Percentiles rank a stretch among this genome's conserved stretches.
These are phyloP conservation scores for Globisporangium cystogenes DNA, from an alignment of 352 stramenopile species.

Conservation along the genomic window DNA sequence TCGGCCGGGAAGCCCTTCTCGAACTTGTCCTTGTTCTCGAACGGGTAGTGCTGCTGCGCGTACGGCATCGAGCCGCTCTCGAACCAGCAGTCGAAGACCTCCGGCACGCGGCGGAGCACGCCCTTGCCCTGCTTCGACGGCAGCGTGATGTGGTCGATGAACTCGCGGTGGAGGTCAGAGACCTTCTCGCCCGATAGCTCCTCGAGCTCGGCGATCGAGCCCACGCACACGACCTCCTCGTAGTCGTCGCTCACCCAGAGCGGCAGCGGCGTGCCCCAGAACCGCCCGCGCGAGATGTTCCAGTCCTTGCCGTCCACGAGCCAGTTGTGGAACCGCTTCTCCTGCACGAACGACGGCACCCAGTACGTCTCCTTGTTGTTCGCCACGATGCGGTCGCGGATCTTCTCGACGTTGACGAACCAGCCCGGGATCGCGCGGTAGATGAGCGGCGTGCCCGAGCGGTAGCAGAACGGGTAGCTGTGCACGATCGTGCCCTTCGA, in stretches of 20 bases:
- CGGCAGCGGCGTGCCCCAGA: conserved; percentile 99
- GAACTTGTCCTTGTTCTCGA: conserved; percentile 98
- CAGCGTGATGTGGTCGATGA: conserved; percentile 98
- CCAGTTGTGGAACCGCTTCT: conserved; percentile 99
- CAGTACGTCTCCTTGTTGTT: conserved; percentile 87
- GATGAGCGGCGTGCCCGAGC: conserved; percentile 99
- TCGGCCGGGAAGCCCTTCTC: conserved; percentile 97
- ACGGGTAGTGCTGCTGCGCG: conserved; percentile 99
- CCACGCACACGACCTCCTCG: conserved; percentile 96
- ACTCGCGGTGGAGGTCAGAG: conserved; percentile 97
- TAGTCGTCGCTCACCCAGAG: conserved; percentile 98
- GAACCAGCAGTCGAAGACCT: conserved; percentile 99
- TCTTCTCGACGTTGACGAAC: conserved; percentile 99
- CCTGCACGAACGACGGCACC: conserved; percentile 92
- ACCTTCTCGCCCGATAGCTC: conserved; percentile 91
- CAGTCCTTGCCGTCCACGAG: conserved; percentile 98
- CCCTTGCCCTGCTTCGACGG: conserved; percentile 92
- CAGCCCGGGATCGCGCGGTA: conserved; percentile 99
- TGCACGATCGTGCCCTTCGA: conserved; percentile 97
- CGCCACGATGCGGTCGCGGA: conserved; percentile 93
- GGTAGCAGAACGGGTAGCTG: conserved; percentile 99
- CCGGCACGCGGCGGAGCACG: conserved; percentile 77
- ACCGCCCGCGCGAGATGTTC: conserved; percentile 97
- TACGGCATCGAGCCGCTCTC: conserved; percentile 99
- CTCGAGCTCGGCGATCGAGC: conserved; percentile 96